phyloP scores from a whole-genome alignment of 2,329 filamentous ascomycete species.

The Pyricularia sp. region DNA sequence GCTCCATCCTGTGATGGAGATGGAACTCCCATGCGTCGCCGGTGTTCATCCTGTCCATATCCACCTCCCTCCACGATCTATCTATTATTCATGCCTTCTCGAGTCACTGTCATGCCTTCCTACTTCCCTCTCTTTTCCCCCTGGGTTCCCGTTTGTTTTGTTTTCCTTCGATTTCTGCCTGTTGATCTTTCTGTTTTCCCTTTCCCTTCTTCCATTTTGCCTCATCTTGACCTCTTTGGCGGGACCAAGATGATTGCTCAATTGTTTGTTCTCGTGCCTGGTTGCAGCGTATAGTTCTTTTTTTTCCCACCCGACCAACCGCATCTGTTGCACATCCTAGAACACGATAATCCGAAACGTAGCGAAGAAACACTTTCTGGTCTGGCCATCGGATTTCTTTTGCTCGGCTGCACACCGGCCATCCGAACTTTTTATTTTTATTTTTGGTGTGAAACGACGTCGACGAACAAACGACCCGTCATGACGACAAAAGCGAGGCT shows the following conservation, averaged over 20 bases:
- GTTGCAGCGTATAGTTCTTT: neutral
- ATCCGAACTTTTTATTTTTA: neutral
- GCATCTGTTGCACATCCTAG: neutral
- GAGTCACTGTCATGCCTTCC: constrained; percentile 6
- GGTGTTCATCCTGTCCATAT: neutral
- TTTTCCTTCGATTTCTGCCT: constrained; percentile 15
- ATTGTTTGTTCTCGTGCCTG: constrained; percentile 5
- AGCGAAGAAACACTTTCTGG: neutral
- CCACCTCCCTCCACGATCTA: neutral
- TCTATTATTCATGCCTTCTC: constrained; percentile 2
- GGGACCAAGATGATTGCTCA: constrained; percentile 9
- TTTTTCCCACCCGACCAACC: neutral
- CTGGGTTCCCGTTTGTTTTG: constrained; percentile 10
- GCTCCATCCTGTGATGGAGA: neutral
- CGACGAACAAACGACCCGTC: neutral
- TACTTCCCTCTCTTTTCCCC: constrained; percentile 9
- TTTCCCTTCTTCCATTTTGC: constrained; percentile 15
- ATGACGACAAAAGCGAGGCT: neutral
- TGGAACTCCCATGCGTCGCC: neutral
- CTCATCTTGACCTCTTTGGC: constrained; percentile 7
- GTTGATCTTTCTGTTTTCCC: constrained; percentile 8
- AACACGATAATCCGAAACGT: neutral
- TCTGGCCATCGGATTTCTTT: neutral
- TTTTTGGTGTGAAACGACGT: neutral
- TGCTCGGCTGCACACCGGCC: neutral